A percentile compares a stretch with the other conserved stretches of the same genome.
phyloP scores from a whole-genome alignment of 768 basidiomycete species.

The Gelatoporia subvermispora region DNA sequence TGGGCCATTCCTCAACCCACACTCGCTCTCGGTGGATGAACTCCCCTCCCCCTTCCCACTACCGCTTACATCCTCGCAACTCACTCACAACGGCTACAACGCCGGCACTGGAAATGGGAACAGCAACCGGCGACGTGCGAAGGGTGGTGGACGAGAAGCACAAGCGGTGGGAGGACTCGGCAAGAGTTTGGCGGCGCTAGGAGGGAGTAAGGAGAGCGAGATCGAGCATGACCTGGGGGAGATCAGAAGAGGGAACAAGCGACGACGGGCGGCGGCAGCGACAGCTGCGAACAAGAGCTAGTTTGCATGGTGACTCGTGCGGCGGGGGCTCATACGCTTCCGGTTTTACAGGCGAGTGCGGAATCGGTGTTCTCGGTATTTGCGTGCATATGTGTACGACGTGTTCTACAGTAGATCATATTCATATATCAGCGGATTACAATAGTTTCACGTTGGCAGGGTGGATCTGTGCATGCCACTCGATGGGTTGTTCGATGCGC shows the following conservation, averaged over 20 bases:
- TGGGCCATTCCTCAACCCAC: conserved; percentile 72
- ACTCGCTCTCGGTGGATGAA: conserved; percentile 82
- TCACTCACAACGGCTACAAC: conserved; percentile 26
- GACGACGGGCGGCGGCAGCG: conserved; percentile 38
- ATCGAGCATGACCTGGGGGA: conserved; percentile 73
- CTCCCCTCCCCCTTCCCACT: conserved; percentile 83
- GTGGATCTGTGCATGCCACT: too few species aligned
- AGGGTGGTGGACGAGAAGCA: conserved; percentile 43
- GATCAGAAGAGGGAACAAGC: conserved; percentile 72
- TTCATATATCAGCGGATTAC: too few species aligned
- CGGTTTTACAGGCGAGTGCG: too few species aligned
- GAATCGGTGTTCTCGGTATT: too few species aligned
- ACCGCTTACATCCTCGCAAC: conserved; percentile 55
- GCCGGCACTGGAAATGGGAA: conserved; percentile 7
- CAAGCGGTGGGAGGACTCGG: conserved; percentile 65
- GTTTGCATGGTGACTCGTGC: background rate
- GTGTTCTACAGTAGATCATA: too few species aligned
- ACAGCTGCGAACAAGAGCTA: conserved; percentile 17
- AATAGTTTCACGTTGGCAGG: too few species aligned
- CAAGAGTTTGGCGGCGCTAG: conserved; percentile 61
- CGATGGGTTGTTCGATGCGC: too few species aligned
- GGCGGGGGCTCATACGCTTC: too few species aligned
- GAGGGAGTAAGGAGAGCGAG: conserved; percentile 59
- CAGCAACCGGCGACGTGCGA: conserved; percentile 33
- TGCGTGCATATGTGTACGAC: too few species aligned